Percentiles rank a stretch among this genome's conserved stretches.
These are phyloP conservation scores for Lojkania enalia DNA, from an alignment of 2,329 filamentous ascomycete species.

Conservation along the genomic window DNA sequence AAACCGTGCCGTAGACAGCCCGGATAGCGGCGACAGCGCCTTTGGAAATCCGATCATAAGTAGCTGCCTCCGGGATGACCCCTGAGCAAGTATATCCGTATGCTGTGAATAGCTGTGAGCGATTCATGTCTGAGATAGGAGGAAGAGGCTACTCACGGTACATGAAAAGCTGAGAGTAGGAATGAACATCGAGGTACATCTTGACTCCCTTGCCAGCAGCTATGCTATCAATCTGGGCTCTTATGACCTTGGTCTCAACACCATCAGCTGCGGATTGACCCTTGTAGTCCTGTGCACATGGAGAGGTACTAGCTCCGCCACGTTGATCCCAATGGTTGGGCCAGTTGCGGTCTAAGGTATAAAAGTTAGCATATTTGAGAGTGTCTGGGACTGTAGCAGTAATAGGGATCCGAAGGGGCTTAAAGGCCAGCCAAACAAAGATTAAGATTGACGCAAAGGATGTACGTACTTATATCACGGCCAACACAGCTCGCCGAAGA, in stretches of 20 bases:
- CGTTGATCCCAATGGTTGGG: constrained; percentile 38
- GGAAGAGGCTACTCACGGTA: constrained; percentile 13
- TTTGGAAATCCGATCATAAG: constrained; percentile 55
- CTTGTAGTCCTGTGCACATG: constrained; percentile 44
- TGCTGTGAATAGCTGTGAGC: constrained; percentile 57
- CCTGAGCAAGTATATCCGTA: constrained; percentile 64
- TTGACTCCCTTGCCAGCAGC: constrained; percentile 56
- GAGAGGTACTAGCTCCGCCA: constrained; percentile 39
- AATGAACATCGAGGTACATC: constrained; percentile 68
- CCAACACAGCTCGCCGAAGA: constrained; percentile 38
- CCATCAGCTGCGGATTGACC: constrained; percentile 39
- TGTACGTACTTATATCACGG: constrained; percentile 46
- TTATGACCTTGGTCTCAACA: constrained; percentile 48
- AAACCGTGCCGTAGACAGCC: constrained; percentile 55
- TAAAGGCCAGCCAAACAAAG: too few species aligned
- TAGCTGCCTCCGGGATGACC: constrained; percentile 51
- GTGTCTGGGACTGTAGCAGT: too few species aligned
- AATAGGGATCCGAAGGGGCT: too few species aligned
- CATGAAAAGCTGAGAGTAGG: constrained; percentile 51
- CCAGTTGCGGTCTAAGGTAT: constrained; percentile 49
- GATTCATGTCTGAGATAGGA: not conserved
- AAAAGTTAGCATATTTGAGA: too few species aligned
- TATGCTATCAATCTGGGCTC: constrained; percentile 52
- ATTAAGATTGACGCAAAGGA: too few species aligned
- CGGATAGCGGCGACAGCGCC: constrained; percentile 58